A percentile compares a stretch with the other conserved stretches of the same genome.
Evolutionary conservation across 2,329 filamentous ascomycete species (phyloP).

Genomic region (Claviceps sp.): DNA sequence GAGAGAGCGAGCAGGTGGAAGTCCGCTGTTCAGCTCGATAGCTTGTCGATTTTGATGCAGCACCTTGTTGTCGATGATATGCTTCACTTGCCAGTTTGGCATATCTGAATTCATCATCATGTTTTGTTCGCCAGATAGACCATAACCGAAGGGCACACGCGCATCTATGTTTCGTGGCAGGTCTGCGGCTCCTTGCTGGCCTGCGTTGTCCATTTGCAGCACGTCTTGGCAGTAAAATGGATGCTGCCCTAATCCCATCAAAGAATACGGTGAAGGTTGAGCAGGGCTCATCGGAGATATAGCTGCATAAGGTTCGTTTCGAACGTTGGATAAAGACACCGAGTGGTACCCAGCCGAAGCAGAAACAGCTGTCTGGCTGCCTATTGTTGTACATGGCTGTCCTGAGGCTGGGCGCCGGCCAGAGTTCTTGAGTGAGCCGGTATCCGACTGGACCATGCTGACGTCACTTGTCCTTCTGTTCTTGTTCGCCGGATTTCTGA

Average conservation of each 20-base stretch:
- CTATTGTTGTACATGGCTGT: constrained; percentile 19
- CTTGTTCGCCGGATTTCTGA: constrained; percentile 1
- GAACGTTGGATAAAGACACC: constrained; percentile 27
- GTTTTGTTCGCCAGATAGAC: not conserved
- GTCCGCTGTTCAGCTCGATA: constrained; percentile 13
- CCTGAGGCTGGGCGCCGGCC: constrained; percentile 9
- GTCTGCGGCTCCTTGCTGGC: constrained; percentile 29
- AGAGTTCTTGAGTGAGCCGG: constrained; percentile 6
- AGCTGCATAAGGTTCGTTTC: constrained; percentile 28
- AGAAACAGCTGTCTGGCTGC: constrained; percentile 26
- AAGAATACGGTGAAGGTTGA: constrained; percentile 25
- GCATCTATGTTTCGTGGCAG: constrained; percentile 59
- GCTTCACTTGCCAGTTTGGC: constrained; percentile 2
- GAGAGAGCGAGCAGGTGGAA: constrained; percentile 16
- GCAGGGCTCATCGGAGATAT: constrained; percentile 41
- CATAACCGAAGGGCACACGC: constrained; percentile 54
- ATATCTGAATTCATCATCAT: constrained; percentile 28
- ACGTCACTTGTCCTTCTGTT: constrained; percentile 3
- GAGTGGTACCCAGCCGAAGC: constrained; percentile 24
- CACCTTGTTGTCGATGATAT: not conserved
- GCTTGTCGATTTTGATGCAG: constrained; percentile 14
- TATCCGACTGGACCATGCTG: constrained; percentile 4
- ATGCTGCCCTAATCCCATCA: constrained; percentile 19
- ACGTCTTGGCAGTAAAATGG: constrained; percentile 38
- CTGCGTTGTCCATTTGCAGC: constrained; percentile 33